Evolutionary conservation across 768 basidiomycete genomes (phyloP), one percentile per base, ranked within the genome.

Genomic region (Tylopilus subfusipes): DNA sequence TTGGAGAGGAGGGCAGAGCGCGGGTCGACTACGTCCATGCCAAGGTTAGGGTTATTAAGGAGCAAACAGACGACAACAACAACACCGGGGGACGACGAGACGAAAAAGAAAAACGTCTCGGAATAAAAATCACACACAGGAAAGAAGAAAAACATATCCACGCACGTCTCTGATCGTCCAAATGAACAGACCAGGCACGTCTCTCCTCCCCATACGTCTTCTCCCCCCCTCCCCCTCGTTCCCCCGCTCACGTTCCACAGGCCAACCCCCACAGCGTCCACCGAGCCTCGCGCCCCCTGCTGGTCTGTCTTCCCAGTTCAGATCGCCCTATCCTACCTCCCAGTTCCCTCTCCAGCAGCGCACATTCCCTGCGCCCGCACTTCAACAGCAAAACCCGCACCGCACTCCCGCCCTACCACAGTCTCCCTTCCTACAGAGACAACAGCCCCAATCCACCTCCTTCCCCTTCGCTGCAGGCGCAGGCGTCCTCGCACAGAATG

Each of bases 1-100:
- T 97, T 96, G 30, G 92, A 88, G 16, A 98, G 80, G 50, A 96
- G 82, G n/a, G 90, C 84, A 16, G 88, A 76, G 48, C 88, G 82
- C 12, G 84, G 65, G 56, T 87, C 83, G 46, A 67, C 2, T 58
- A 69, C 52, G 33, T 71, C 48, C 64, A 64, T 64, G 16, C 31
- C 52, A 44, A 50, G 64, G 62, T 57, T 66, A 66, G 65, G 65
- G 64, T 66, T 59, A 56, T 46, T 40, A 63, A 48, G 6, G 42
- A 30, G 42, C 27, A 71, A 69, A 69, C 55, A 69, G 30, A 19
- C 11, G 50, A 65, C 69, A 69, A 69, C 67, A 67, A 36, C 18
- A 39, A 39, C 58, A 40, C n/a, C n/a, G n/a, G n/a, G 57, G 42
- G 47, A 3, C 30, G 30, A 30, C 30, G 30, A 30, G 30, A 51